Evolutionary conservation across 768 basidiomycete species (phyloP).

Genomic region (Mycena belliarum): DNA sequence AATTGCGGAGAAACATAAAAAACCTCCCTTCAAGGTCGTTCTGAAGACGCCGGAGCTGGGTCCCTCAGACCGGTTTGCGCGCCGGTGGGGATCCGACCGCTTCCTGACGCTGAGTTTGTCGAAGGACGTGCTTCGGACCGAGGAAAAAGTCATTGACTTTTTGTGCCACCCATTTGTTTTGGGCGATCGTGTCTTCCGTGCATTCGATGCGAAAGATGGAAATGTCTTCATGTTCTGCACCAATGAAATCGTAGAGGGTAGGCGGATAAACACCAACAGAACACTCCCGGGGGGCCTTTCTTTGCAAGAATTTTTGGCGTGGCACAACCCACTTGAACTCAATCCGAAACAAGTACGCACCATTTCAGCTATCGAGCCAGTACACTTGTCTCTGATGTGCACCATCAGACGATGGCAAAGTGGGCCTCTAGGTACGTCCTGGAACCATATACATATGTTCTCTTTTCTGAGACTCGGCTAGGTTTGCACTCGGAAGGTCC

Average conservation of each 20-base stretch:
- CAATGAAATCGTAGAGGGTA: constrained; percentile 43
- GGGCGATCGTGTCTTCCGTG: constrained; percentile 53
- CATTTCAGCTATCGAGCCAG: too few relatives aligned
- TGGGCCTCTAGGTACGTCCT: constrained; percentile 43
- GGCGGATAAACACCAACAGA: constrained; percentile 2
- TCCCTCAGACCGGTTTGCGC: constrained; percentile 55
- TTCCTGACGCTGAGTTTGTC: constrained; percentile 54
- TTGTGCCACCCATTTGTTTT: constrained; percentile 55
- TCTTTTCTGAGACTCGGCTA: background rate
- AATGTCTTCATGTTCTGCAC: constrained; percentile 58
- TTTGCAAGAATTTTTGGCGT: constrained; percentile 42
- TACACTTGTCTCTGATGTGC: background rate
- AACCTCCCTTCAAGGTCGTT: constrained; percentile 34
- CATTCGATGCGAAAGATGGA: constrained; percentile 62
- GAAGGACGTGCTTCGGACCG: constrained; percentile 28
- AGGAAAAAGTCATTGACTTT: constrained; percentile 38
- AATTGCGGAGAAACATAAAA: constrained; percentile 6
- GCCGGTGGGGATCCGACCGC: constrained; percentile 64
- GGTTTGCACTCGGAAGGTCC: constrained; percentile 46
- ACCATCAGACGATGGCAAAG: constrained; percentile 48
- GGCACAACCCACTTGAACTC: constrained; percentile 43
- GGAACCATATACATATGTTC: too few relatives aligned
- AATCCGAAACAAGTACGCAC: constrained; percentile 43
- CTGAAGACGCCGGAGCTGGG: constrained; percentile 54
- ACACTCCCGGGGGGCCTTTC: constrained; percentile 24